These are phyloP conservation scores for Leishmania braziliensis DNA, from an alignment of 208 protist genomes.

Conservation along the genomic window DNA sequence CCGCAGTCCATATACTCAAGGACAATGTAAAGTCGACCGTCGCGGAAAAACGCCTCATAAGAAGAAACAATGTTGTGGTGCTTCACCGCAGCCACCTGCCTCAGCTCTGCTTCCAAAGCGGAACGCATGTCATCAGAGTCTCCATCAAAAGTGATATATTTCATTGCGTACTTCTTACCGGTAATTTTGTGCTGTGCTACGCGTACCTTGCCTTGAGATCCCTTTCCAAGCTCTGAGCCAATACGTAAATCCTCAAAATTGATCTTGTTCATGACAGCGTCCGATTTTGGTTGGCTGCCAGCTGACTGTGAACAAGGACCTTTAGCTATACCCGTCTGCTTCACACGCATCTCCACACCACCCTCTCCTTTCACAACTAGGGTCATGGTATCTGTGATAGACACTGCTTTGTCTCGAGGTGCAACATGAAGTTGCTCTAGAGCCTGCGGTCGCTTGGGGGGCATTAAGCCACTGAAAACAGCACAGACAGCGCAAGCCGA, in stretches of 20 bases:
- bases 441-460: constrained; percentile 73
- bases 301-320: constrained; percentile 24
- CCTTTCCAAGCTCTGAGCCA: constrained; percentile 77
- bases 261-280: constrained; percentile 76
- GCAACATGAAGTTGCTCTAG: constrained; percentile 68
- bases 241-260: constrained; percentile 88
- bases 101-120: constrained; percentile 75
- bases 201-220: constrained; percentile 89
- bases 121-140: constrained; percentile 75
- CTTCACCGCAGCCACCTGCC: constrained; percentile 82
- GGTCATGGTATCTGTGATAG: constrained; percentile 91
- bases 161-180: constrained; percentile 84
- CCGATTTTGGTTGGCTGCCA: constrained; percentile 25
- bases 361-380: constrained; percentile 89
- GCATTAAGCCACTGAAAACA: constrained; percentile 45
- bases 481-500: not conserved
- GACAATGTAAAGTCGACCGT: constrained; percentile 87
- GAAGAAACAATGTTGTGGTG: constrained; percentile 91
- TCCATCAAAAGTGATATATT: constrained; percentile 80
- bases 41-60: constrained; percentile 90
- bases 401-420: constrained; percentile 70
- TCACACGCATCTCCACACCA: constrained; percentile 87
- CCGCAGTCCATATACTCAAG: constrained; percentile 92
- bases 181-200: constrained; percentile 74
- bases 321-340: constrained; percentile 78